Evolutionary conservation across 768 basidiomycete species (phyloP).

Genomic region (Flagelloscypha sp.): DNA sequence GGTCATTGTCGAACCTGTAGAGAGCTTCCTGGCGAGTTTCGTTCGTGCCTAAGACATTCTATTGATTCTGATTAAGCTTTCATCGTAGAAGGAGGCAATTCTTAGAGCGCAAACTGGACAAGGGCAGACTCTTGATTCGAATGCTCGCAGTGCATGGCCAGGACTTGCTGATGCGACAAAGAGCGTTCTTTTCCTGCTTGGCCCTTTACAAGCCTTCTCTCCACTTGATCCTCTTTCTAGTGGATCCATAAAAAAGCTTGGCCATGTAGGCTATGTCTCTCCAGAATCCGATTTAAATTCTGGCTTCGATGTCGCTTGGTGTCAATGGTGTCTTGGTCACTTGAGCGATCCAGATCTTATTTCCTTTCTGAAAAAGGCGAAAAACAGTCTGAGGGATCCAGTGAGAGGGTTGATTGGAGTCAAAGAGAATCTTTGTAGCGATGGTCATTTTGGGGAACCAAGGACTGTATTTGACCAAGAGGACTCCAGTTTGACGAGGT

Average conservation of each 20-base stretch:
- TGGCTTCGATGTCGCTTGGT: slow-evolving; percentile 89
- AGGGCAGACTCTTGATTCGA: slow-evolving; percentile 19
- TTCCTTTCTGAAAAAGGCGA: slow-evolving; percentile 61
- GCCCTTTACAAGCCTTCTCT: slow-evolving; percentile 75
- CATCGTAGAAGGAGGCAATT: slow-evolving; percentile 48
- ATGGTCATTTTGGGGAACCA: slow-evolving; percentile 40
- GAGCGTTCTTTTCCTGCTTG: slow-evolving; percentile 74
- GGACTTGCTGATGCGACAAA: slow-evolving; percentile 56
- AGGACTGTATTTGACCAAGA: slow-evolving; percentile 65
- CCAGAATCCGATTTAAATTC: slow-evolving; percentile 39
- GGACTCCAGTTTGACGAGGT: slow-evolving; percentile 91
- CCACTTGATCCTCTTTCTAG: slow-evolving; percentile 37
- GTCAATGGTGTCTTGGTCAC: slow-evolving; percentile 96
- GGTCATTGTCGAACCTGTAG: slow-evolving; percentile 88
- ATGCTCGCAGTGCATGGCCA: slow-evolving; percentile 41
- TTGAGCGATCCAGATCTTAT: slow-evolving; percentile 71
- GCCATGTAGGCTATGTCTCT: slow-evolving; percentile 53
- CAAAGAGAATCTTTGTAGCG: slow-evolving; percentile 84
- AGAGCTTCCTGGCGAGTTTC: too few species aligned
- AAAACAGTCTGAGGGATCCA: slow-evolving; percentile 48
- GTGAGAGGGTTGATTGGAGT: slow-evolving; percentile 63
- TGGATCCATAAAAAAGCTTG: slow-evolving; percentile 40
- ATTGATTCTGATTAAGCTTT: too few species aligned
- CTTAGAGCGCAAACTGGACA: slow-evolving; percentile 20
- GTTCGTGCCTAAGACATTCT: too few species aligned